phyloP scores from a whole-genome alignment of 2,329 filamentous ascomycete genomes.

The Diaporthe destruens region DNA sequence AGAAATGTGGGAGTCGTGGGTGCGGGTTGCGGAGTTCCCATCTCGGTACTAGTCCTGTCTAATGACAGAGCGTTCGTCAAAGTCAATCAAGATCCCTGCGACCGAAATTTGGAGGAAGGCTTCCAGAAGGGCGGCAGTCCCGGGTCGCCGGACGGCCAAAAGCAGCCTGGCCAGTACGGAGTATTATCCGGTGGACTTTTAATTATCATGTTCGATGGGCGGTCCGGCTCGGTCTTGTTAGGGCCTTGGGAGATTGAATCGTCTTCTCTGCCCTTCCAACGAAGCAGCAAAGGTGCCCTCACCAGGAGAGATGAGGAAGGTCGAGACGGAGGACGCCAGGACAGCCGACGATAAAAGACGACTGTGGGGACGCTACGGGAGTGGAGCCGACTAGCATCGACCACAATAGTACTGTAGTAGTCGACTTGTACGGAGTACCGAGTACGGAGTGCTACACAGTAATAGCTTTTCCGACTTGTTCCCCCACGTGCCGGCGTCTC shows the following conservation, averaged over 20 bases:
- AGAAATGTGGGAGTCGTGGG: slow-evolving; percentile 11
- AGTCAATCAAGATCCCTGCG: slow-evolving; percentile 23
- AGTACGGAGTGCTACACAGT: too few relatives aligned
- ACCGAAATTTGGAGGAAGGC: background rate
- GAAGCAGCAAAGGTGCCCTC: background rate
- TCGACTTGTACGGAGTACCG: background rate
- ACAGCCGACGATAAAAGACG: slow-evolving; percentile 6
- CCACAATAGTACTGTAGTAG: background rate
- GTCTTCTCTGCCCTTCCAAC: background rate
- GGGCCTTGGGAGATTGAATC: background rate
- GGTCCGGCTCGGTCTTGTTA: background rate
- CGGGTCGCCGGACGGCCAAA: slow-evolving; percentile 11
- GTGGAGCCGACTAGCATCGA: background rate
- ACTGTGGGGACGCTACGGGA: slow-evolving; percentile 8
- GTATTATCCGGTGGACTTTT: background rate
- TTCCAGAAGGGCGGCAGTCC: slow-evolving; percentile 36
- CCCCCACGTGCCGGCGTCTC: slow-evolving; percentile 30
- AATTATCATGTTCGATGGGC: too few relatives aligned
- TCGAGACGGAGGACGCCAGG: slow-evolving; percentile 2
- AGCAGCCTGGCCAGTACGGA: slow-evolving; percentile 3
- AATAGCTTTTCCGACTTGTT: too few relatives aligned
- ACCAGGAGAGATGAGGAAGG: slow-evolving; percentile 17
- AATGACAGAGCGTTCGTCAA: background rate
- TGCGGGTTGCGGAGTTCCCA: slow-evolving; percentile 12
- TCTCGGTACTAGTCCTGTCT: slow-evolving; percentile 12